Percentiles rank a stretch among this genome's conserved stretches.
phyloP scores from a whole-genome alignment of 192 early-diverging fungal species.

The Diversispora epigaea region DNA sequence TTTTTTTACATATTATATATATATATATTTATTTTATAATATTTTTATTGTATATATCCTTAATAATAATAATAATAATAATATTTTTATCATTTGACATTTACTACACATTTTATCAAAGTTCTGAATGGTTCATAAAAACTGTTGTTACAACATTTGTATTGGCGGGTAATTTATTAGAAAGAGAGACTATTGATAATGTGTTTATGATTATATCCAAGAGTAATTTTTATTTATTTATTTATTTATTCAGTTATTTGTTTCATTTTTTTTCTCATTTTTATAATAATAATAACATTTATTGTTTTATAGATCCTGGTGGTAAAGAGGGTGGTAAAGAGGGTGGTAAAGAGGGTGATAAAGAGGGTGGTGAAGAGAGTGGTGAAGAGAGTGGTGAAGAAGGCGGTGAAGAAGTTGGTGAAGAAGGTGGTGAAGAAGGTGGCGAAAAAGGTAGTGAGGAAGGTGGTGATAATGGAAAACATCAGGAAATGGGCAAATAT shows the following conservation, averaged over 20 bases:
- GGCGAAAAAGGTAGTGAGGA: too few species aligned
- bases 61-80: not conserved
- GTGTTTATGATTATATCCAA: constrained; percentile 3
- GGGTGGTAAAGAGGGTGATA: too few species aligned
- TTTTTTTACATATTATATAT: not conserved
- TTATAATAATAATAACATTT: not conserved
- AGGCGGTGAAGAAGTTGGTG: not conserved
- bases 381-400: not conserved
- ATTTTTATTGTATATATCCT: not conserved
- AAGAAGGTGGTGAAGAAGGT: not conserved
- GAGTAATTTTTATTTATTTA: not conserved
- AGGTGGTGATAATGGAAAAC: too few species aligned
- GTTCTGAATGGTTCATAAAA: constrained; percentile 21
- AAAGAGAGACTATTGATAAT: not conserved
- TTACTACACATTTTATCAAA: constrained; percentile 4
- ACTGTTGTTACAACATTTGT: constrained; percentile 1
- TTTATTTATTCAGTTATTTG: too few species aligned
- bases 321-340: not conserved
- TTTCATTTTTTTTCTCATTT: not conserved
- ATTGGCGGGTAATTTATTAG: constrained; percentile 8
- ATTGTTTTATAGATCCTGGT: not conserved
- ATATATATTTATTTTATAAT: not conserved
- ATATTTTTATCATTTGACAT: not conserved
- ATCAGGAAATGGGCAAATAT: not conserved
- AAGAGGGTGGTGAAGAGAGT: not conserved